A percentile compares a stretch with the other conserved stretches of the same genome.
phyloP scores from a whole-genome alignment of 202 grass and related monocot genomes.

The Hordeum pubiflorum region DNA sequence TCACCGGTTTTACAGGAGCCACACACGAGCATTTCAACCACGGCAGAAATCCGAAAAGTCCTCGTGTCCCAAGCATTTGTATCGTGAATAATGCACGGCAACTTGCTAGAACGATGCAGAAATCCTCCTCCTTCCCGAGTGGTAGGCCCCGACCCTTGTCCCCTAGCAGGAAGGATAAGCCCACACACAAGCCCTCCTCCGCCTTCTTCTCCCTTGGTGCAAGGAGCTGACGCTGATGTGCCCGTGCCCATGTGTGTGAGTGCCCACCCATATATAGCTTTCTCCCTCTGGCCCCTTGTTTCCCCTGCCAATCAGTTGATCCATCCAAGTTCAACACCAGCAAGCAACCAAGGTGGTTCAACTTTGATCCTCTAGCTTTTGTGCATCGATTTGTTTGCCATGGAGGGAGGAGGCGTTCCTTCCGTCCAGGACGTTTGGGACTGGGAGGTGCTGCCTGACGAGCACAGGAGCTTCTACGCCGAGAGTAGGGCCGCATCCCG shows the following conservation, averaged over 20 bases:
- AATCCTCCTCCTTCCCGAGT: not conserved
- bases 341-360: slow-evolving; percentile 3
- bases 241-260: slow-evolving; percentile 3
- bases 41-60: not conserved
- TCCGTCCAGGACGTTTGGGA: slow-evolving; percentile 47
- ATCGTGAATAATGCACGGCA: not conserved
- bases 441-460: slow-evolving; percentile 67
- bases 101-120: not conserved
- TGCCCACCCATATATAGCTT: slow-evolving; percentile 15
- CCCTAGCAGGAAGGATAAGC: slow-evolving; percentile 37
- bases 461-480: slow-evolving; percentile 9
- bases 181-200: slow-evolving; percentile 33
- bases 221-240: slow-evolving; percentile 7
- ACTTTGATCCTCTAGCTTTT: not conserved
- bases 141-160: slow-evolving; percentile 35
- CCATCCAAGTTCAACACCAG: not conserved
- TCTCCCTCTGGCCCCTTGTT: slow-evolving; percentile 2
- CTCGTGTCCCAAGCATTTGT: not conserved
- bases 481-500: not conserved
- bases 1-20: not conserved
- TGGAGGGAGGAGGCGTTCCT: slow-evolving; percentile 10
- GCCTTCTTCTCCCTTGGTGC: slow-evolving; percentile 15
- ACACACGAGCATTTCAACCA: not conserved
- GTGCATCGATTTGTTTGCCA: slow-evolving; percentile 1
- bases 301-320: slow-evolving; percentile 16